phyloP scores from a whole-genome alignment of 2,329 filamentous ascomycete species.

The Eurotiales sp. region DNA sequence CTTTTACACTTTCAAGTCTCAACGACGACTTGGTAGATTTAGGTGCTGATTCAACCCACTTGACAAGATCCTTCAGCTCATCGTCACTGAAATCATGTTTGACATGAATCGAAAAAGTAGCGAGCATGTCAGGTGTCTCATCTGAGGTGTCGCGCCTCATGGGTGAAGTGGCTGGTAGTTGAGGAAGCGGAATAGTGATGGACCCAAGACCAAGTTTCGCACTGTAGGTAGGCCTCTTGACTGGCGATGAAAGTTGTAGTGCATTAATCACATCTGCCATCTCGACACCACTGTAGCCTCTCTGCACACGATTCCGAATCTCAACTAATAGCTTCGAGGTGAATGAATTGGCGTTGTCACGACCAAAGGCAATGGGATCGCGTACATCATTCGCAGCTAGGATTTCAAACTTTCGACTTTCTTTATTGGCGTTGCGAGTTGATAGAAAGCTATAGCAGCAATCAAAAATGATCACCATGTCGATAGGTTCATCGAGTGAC shows the following conservation, averaged over 20 bases:
- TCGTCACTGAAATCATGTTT: not conserved
- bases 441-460: conserved; percentile 5
- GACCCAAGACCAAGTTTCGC: not conserved
- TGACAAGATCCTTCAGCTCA: conserved; percentile 7
- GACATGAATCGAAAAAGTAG: conserved; percentile 8
- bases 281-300: no score
- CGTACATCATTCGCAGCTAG: no score
- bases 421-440: not conserved
- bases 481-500: conserved; percentile 1
- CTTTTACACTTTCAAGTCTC: conserved; percentile 6
- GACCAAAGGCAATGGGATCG: conserved; percentile 4
- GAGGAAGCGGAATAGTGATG: not conserved
- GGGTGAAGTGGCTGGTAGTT: not conserved
- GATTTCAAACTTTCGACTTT: no score
- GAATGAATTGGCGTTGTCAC: not conserved
- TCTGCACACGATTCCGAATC: not conserved
- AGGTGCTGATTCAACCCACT: not conserved
- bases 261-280: conserved; percentile 2
- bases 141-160: not conserved
- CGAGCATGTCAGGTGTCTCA: not conserved
- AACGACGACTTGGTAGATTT: not conserved
- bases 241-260: not conserved
- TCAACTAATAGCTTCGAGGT: conserved; percentile 9
- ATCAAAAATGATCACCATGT: conserved; percentile 7
- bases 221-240: conserved; percentile 1